Evolutionary conservation across 208 protist genomes (phyloP), one percentile per base, ranked within the genome.

Genomic region (Lotmaria passim): DNA sequence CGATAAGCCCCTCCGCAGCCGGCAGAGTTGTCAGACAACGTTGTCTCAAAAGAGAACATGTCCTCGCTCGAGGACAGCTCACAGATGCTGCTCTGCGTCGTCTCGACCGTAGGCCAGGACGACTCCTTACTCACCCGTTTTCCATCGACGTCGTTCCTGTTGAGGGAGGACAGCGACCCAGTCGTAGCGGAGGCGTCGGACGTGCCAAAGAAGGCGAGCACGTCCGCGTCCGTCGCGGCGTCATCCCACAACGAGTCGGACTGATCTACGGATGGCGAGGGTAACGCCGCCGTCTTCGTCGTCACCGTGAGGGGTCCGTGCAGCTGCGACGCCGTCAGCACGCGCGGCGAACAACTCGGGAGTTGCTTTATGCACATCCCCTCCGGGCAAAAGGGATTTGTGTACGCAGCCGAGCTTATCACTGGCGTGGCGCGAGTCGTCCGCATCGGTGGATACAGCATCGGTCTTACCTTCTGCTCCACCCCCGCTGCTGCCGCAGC

Each of bases 21-120:
- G 10, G 46, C 34, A 3, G 60, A 56, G 47, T 46, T 46, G 6
- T 56, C 60, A 6, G 47, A 55, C 1, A 50, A 66, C 19, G 62
- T 28, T 14, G 46, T 53, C 17, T 33, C 50, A 1, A 41, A 60
- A 11, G 51, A 73, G 36, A 65, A 76, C 41, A 63, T 60, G 51
- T 55, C 61, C 24, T 66, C 69, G 51, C 61, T 75, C 19, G 53
- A 34, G 34, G 57, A 66, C 51, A 67, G 56, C 17, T 72, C 69
- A 43, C 75, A 76, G 24, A 75, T 15, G 38, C 72, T 75, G 59
- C 63, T 81, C 36, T 65, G 48, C 21, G 59, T 56, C n/a, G 43
- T 44, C 33, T 56, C 59, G 15, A 26, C 46, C 17, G 41, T 46
- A 26, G 53, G 34, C 46, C 61, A 75, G 24, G 46, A 66, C 14